Percentiles rank a stretch among this genome's conserved stretches.
Evolutionary conservation across 805 yeast genomes (phyloP).

Genomic region (Candida berthetii): DNA sequence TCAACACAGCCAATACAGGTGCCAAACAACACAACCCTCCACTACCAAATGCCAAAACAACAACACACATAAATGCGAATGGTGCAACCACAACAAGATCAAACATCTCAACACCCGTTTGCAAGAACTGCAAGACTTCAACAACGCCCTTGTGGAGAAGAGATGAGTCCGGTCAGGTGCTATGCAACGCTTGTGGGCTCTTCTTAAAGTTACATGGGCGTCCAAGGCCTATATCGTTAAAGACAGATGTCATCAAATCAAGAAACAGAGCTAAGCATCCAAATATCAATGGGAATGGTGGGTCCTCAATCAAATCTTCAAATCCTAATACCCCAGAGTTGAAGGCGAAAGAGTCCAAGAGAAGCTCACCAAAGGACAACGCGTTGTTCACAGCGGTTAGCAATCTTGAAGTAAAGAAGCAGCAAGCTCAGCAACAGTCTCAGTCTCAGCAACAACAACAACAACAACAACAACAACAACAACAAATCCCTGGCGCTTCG

Average conservation of each 20-base stretch:
- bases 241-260: conserved; percentile 88
- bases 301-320: conserved; percentile 7
- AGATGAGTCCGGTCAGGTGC: conserved; percentile 84
- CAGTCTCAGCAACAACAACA: background rate
- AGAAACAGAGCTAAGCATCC: conserved; percentile 74
- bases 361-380: conserved; percentile 7
- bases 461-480: background rate
- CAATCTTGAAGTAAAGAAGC: background rate
- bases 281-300: conserved; percentile 4
- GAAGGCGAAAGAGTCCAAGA: conserved; percentile 10
- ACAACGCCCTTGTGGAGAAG: conserved; percentile 95
- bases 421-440: background rate
- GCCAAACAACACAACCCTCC: conserved; percentile 9
- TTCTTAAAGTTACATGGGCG: conserved; percentile 88
- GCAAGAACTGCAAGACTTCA: conserved; percentile 87
- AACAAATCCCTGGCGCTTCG: conserved; percentile 12
- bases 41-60: conserved; percentile 55
- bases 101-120: conserved; percentile 60
- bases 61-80: conserved; percentile 44
- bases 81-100: conserved; percentile 63
- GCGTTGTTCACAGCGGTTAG: background rate
- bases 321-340: conserved; percentile 15
- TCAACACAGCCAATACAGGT: background rate
- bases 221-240: conserved; percentile 85
- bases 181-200: conserved; percentile 93